Evolutionary conservation across 2,329 filamentous ascomycete genomes (phyloP).

Genomic region (Cordyceps cateniannulata): DNA sequence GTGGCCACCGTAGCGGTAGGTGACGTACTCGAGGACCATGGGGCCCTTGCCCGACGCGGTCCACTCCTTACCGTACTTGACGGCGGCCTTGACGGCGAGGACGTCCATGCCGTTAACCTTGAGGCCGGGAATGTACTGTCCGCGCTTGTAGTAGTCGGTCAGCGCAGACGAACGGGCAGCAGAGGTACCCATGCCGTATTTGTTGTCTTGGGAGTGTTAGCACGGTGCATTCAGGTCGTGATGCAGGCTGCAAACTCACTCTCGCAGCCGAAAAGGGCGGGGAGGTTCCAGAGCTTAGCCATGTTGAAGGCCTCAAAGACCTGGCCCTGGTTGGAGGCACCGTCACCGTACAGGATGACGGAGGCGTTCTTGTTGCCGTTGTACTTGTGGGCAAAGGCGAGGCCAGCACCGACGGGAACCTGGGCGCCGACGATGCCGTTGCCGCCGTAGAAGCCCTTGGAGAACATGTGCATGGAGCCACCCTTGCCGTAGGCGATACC

Average conservation of each 20-base stretch:
- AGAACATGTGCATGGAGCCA: slow-evolving; percentile 99
- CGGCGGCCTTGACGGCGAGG: slow-evolving; percentile 92
- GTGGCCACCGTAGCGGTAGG: slow-evolving; percentile 98
- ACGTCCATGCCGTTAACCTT: slow-evolving; percentile 99
- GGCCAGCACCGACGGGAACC: slow-evolving; percentile 91
- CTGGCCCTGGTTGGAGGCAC: slow-evolving; percentile 97
- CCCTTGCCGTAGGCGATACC: slow-evolving; percentile 99
- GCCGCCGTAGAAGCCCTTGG: slow-evolving; percentile 94
- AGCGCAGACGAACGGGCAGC: slow-evolving; percentile 89
- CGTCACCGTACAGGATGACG: slow-evolving; percentile 91
- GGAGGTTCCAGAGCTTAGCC: slow-evolving; percentile 98
- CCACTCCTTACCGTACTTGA: slow-evolving; percentile 89
- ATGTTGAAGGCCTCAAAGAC: slow-evolving; percentile 99
- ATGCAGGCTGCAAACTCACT: slow-evolving; percentile 55
- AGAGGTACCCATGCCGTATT: slow-evolving; percentile 99
- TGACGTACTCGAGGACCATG: slow-evolving; percentile 96
- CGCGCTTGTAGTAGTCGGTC: slow-evolving; percentile 99
- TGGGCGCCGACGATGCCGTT: slow-evolving; percentile 99
- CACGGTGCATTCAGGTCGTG: slow-evolving; percentile 13
- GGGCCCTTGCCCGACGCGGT: slow-evolving; percentile 79
- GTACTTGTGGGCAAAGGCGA: slow-evolving; percentile 97
- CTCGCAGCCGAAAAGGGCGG: slow-evolving; percentile 94
- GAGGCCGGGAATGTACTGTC: slow-evolving; percentile 97
- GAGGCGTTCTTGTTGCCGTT: slow-evolving; percentile 77
- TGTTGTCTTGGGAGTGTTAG: slow-evolving; percentile 68